Conservation (phyloP, 768 basidiomycete species). For the Austroboletus festivus region DNA sequence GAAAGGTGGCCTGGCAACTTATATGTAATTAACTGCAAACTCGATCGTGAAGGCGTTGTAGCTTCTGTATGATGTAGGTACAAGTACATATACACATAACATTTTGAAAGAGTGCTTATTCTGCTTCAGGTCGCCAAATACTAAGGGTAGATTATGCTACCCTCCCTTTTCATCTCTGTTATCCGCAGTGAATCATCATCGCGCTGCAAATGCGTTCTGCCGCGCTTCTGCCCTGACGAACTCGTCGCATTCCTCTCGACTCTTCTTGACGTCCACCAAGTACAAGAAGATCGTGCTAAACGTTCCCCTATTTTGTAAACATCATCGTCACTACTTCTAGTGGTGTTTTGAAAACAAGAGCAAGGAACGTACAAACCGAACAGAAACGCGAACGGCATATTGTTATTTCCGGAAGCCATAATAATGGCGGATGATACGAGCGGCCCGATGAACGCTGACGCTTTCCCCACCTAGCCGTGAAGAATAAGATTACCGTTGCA, state of each 20-base stretch:
- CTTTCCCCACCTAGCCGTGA: conserved; percentile 56
- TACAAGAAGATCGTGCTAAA: conserved; percentile 51
- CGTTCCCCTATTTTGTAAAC: conserved; percentile 8
- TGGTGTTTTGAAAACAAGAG: not conserved
- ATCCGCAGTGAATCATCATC: no score
- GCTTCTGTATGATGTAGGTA: no score
- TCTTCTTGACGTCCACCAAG: conserved; percentile 63
- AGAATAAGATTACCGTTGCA: no score
- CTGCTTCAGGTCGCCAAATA: no score
- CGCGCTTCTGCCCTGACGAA: conserved; percentile 56
- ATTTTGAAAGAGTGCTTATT: no score
- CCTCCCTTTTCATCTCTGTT: no score
- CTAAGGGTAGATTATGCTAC: no score
- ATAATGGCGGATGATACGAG: conserved; percentile 75
- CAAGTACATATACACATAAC: no score
- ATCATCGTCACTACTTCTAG: no score
- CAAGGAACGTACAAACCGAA: conserved; percentile 65
- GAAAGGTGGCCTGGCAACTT: no score
- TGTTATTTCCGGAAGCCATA: conserved; percentile 60
- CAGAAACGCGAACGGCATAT: conserved; percentile 74
- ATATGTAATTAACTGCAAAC: no score
- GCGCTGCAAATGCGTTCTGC: conserved; percentile 34
- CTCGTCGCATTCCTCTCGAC: conserved; percentile 57
- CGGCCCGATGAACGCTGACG: conserved; percentile 74
- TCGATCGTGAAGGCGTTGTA: no score